Conservation (phyloP, 371 early-diverging fungal species). For the Saksenaea vasiformis region DNA sequence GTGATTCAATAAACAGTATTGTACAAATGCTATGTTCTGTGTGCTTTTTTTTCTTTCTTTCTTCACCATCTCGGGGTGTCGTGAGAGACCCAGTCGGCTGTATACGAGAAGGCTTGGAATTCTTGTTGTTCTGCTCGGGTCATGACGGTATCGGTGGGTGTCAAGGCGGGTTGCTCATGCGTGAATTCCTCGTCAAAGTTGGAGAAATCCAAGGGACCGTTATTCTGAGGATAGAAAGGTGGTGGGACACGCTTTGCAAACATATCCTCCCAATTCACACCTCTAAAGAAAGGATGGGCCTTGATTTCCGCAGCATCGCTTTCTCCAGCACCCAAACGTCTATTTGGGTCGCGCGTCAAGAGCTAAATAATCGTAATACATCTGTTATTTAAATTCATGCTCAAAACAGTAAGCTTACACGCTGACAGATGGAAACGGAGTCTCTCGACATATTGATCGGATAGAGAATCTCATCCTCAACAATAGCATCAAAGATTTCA, state of each 20-base stretch:
- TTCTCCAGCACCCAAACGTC: constrained; percentile 83
- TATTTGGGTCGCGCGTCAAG: constrained; percentile 85
- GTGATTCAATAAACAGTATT: too few relatives aligned
- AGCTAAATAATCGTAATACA: constrained; percentile 48
- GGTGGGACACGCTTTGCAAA: constrained; percentile 80
- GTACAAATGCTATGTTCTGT: background rate
- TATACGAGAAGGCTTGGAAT: constrained; percentile 90
- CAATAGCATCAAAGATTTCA: constrained; percentile 93
- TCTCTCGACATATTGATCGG: constrained; percentile 89
- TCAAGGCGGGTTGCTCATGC: constrained; percentile 82
- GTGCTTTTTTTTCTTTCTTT: background rate
- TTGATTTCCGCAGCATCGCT: constrained; percentile 88
- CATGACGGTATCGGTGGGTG: constrained; percentile 83
- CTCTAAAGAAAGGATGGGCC: constrained; percentile 92
- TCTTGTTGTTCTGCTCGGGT: constrained; percentile 84
- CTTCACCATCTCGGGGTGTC: background rate
- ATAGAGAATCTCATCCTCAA: constrained; percentile 89
- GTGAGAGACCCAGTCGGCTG: constrained; percentile 79
- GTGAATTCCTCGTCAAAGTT: constrained; percentile 98
- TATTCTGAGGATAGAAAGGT: constrained; percentile 86
- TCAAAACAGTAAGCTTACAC: constrained; percentile 33
- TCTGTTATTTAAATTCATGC: background rate
- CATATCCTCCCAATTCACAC: constrained; percentile 93
- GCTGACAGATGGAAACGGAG: constrained; percentile 84
- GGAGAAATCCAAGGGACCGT: constrained; percentile 82